Conservation (phyloP, 2,329 filamentous ascomycete genomes). For the Beauveria pseudobassiana region DNA sequence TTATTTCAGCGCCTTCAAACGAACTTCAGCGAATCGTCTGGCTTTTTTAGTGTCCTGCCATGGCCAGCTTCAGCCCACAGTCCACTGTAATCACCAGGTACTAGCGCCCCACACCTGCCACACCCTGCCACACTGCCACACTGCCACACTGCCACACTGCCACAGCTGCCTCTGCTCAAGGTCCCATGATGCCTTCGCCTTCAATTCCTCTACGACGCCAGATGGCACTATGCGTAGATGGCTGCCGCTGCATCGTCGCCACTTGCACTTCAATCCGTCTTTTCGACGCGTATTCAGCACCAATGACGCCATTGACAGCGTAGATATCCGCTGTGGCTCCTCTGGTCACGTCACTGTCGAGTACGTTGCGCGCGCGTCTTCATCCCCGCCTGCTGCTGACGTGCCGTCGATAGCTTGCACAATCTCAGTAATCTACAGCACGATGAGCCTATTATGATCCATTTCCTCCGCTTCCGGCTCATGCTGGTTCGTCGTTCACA, state of each 20-base stretch:
- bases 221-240: conserved; percentile 3
- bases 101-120: neutral
- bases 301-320: conserved; percentile 25
- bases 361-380: conserved; percentile 28
- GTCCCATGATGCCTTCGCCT: neutral
- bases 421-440: conserved; percentile 33
- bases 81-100: too few relatives aligned
- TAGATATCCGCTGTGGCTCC: conserved; percentile 41
- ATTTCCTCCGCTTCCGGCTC: conserved; percentile 41
- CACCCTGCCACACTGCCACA: too few relatives aligned
- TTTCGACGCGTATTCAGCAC: conserved; percentile 20
- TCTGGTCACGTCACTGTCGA: conserved; percentile 43
- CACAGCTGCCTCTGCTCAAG: too few relatives aligned
- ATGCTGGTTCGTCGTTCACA: conserved; percentile 18
- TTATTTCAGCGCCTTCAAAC: too few relatives aligned
- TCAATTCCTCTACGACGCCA: neutral
- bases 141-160: too few relatives aligned
- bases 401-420: conserved; percentile 34
- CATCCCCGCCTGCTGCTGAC: neutral
- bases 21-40: too few relatives aligned
- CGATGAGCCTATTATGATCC: conserved; percentile 42
- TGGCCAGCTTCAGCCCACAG: too few relatives aligned
- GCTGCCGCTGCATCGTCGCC: conserved; percentile 10
- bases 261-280: conserved; percentile 12
- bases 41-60: too few relatives aligned